Conservation (phyloP, 345 rosid genomes). For the Lenwebbia sp. region DNA sequence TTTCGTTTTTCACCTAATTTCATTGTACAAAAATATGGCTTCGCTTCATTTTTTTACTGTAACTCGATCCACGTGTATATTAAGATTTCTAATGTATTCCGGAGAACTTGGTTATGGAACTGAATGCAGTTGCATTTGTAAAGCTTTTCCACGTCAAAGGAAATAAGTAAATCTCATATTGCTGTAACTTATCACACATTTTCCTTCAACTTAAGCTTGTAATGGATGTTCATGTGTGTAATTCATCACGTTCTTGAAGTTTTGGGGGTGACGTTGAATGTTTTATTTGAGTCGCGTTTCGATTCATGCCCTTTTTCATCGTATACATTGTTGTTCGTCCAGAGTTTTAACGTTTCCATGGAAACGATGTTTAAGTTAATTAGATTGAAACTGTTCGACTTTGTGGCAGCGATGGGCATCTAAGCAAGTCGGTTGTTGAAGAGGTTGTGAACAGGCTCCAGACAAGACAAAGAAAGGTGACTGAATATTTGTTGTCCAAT, state of each 20-base stretch:
- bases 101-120: not conserved
- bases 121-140: not conserved
- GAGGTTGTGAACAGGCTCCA: not conserved
- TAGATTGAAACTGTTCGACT: not conserved
- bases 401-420: not conserved
- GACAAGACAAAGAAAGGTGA: not conserved
- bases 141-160: not conserved
- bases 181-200: not conserved
- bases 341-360: too few relatives aligned
- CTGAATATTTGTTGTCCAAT: too few relatives aligned
- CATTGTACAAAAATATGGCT: not conserved
- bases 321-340: too few relatives aligned
- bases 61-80: not conserved
- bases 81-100: not conserved
- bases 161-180: not conserved
- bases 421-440: not conserved
- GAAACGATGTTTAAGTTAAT: too few relatives aligned
- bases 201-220: not conserved
- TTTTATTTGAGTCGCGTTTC: too few relatives aligned
- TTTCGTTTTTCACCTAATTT: not conserved
- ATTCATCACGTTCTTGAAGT: not conserved
- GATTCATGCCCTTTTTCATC: not conserved
- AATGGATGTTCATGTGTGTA: accelerated
- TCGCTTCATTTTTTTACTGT: not conserved
- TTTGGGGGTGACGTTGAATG: too few relatives aligned